These are phyloP conservation scores for Punica granatum DNA, from an alignment of 345 rosid species.

Conservation along the genomic window DNA sequence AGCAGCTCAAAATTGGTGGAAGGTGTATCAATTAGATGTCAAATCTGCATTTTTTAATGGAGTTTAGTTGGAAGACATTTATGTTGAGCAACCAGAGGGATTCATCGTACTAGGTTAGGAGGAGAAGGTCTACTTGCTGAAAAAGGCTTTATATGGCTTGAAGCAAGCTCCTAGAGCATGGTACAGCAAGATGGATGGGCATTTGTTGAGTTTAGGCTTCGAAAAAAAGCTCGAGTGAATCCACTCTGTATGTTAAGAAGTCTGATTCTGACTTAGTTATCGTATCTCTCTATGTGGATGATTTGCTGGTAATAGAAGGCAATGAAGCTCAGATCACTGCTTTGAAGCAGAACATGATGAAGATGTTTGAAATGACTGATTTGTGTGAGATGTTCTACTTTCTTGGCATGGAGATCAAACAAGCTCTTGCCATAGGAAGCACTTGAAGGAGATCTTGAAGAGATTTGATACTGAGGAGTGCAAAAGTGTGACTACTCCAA, in stretches of 20 bases:
- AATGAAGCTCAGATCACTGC: not conserved
- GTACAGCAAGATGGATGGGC: not conserved
- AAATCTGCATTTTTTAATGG: conserved; percentile 9
- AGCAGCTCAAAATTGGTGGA: conserved; percentile 4
- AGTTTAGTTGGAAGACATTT: not conserved
- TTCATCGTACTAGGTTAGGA: not conserved
- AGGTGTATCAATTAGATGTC: conserved; percentile 6
- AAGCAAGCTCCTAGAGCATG: conserved; percentile 5
- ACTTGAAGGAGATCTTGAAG: no score
- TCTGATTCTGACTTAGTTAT: not conserved
- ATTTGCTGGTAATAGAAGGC: not conserved
- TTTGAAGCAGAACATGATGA: not conserved
- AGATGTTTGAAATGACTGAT: conserved; percentile 5
- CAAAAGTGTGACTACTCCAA: conserved; percentile 4
- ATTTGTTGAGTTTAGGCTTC: not conserved
- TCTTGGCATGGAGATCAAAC: conserved; percentile 9
- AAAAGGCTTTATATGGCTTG: conserved; percentile 9
- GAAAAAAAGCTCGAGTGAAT: not conserved
- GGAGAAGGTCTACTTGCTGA: not conserved
- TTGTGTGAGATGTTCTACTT: not conserved
- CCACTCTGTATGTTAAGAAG: conserved; percentile 1
- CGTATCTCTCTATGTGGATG: conserved; percentile 7
- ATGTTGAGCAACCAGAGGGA: conserved; percentile 6
- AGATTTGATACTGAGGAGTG: no score
- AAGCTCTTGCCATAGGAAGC: conserved; percentile 11